phyloP scores from a whole-genome alignment of 129 eudicot genomes.

The Solidago caesia region DNA sequence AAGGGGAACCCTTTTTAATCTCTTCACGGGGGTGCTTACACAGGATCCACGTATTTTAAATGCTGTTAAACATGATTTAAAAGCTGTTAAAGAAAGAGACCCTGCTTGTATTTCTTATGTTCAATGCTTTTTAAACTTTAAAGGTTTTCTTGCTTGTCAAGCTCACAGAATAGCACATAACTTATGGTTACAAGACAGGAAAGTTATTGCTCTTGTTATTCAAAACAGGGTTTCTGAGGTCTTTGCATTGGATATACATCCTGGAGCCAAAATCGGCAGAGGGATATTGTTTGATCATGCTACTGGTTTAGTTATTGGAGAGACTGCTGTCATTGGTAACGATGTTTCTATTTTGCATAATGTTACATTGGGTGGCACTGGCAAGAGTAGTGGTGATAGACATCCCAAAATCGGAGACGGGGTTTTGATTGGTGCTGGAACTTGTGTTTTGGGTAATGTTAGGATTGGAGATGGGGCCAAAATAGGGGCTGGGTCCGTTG shows the following conservation, averaged over 20 bases:
- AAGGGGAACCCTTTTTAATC: constrained; percentile 25
- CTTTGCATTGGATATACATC: constrained; percentile 64
- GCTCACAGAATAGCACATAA: constrained; percentile 62
- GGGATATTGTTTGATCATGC: constrained; percentile 73
- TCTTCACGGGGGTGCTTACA: constrained; percentile 23
- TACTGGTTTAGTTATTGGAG: constrained; percentile 70
- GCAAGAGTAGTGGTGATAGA: constrained; percentile 52
- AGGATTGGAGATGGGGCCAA: constrained; percentile 51
- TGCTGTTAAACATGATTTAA: constrained; percentile 25
- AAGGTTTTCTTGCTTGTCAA: constrained; percentile 67
- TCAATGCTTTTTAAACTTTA: constrained; percentile 83
- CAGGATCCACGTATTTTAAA: constrained; percentile 17
- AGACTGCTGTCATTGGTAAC: constrained; percentile 57
- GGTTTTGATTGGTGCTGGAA: constrained; percentile 72
- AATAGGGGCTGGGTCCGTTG: constrained; percentile 70
- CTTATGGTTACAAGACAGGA: constrained; percentile 45
- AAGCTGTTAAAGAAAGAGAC: constrained; percentile 72
- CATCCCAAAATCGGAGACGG: constrained; percentile 78
- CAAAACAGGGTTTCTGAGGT: constrained; percentile 64
- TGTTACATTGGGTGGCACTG: constrained; percentile 71
- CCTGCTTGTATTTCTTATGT: constrained; percentile 87
- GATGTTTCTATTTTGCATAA: constrained; percentile 59
- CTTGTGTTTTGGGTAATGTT: constrained; percentile 56
- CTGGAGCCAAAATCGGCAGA: constrained; percentile 51
- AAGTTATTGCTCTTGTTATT: constrained; percentile 29